Conservation (phyloP, 2,329 filamentous ascomycete species). For the Microthyrium microscopicum region DNA sequence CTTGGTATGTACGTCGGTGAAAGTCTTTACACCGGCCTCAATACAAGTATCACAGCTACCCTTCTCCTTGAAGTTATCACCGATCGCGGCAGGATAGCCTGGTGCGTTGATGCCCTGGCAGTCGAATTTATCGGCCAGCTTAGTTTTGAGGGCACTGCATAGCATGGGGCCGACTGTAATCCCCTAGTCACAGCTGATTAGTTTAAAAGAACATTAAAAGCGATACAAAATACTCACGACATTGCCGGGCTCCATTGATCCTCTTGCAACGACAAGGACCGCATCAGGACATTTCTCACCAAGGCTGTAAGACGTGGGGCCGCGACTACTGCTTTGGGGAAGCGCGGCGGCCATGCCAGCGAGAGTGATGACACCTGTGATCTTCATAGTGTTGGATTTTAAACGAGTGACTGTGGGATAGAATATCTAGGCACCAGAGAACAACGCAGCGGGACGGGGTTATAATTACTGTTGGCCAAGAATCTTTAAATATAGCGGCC, state of each 20-base stretch:
- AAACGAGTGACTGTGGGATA: too few species aligned
- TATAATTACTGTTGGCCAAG: too few species aligned
- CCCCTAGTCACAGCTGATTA: slow-evolving; percentile 9
- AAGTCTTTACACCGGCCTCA: slow-evolving; percentile 16
- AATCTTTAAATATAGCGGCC: too few species aligned
- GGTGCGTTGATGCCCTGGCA: not conserved
- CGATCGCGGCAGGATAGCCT: not conserved
- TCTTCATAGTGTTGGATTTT: too few species aligned
- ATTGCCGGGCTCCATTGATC: slow-evolving; percentile 31
- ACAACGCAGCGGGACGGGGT: too few species aligned
- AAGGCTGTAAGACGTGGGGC: slow-evolving; percentile 21
- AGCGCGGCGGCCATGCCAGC: too few species aligned
- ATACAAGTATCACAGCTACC: not conserved
- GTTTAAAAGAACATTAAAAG: not conserved
- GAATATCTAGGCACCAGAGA: too few species aligned
- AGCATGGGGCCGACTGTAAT: slow-evolving; percentile 7
- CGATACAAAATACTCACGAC: slow-evolving; percentile 20
- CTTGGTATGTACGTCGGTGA: slow-evolving; percentile 23
- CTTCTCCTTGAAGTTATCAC: not conserved
- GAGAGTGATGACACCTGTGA: too few species aligned
- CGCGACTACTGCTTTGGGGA: not conserved
- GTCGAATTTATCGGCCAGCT: not conserved
- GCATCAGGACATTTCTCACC: slow-evolving; percentile 23
- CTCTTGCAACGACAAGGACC: slow-evolving; percentile 32
- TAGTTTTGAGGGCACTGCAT: not conserved